Evolutionary conservation across 2,329 filamentous ascomycete genomes (phyloP), one percentile per base, ranked within the genome.

Genomic region (Ascosphaera apis): DNA sequence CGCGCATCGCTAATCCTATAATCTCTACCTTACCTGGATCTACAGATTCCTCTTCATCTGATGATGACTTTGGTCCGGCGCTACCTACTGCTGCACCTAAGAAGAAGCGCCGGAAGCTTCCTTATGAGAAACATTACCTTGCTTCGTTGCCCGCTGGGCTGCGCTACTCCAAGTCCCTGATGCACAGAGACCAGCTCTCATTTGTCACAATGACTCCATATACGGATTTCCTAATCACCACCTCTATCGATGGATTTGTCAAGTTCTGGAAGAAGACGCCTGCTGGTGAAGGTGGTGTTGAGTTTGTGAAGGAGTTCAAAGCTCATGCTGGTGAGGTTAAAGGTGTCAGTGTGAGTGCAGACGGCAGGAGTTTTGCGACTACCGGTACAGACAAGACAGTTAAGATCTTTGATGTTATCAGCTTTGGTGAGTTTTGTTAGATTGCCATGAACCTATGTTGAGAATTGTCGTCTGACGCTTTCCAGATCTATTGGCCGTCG

Each of bases 241-340:
- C 79, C 41, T 95, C 88, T 0, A 61, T 80, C 31, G 88, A 98
- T 51, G 91, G 91, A n/a, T 77, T 86, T 1, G 86, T 95, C 46
- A 98, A 98, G 56, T 98, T 98, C 54, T 98, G 88, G 88, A 98
- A 98, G 61, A 98, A 98, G 60, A 69, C 79, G 43, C 75, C 72
- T 1, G 74, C 80, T 23, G 25, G 25, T 13, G 25, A 28, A 13
- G 25, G 25, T 13, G 81, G 81, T 1, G 79, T 98, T 39, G 91
- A 98, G 58, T 98, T 98, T 50, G 86, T 95, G 36, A 98, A 98
- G 58, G 84, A 98, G 58, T 98, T 92, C 60, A 76, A 75, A 50
- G 84, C 88, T 5, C 91, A 98, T 56, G 66, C 69, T 39, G 80
- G 81, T 36, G 81, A 91, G 50, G 81, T 95, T 49, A 72, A 65